Evolutionary conservation across 306 rosid species (phyloP), one percentile per base, ranked within the genome.

Genomic region (Fragaria vesca): DNA sequence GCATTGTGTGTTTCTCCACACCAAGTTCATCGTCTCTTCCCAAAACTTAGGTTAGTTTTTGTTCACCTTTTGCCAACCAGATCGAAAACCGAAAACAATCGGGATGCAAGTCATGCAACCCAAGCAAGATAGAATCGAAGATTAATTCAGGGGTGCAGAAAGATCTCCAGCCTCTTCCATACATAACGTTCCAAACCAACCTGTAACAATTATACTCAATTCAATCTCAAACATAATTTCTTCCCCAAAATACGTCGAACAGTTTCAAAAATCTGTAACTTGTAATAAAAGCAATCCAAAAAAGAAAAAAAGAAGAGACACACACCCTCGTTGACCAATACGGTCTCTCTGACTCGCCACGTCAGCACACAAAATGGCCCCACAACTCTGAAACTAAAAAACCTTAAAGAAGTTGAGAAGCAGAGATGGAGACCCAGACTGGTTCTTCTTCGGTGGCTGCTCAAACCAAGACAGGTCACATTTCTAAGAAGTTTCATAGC

Each of bases 381-480:
- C 36, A 38, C n/a, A n/a, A 17, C 8, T n/a, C 24, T 47, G 16
- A 4, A 21, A 30, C 61, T 17, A 26, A 48, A 34, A 54, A 72
- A 54, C 50, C 76, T 55, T 73, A 12, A 73, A 38, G n/a, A 20
- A 13, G 3, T 1, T 3, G 36, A 30, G 6, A 9, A 4, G 30
- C 26, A 5, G 21, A 7, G 28, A n/a, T 11, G 61, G 26, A 55
- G 61, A 55, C 62, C 30, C 77, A 21, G 69, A 4, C 77, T 58
- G 77, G 43, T 74, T 68, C 72, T 68, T 43, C 72, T 68, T 67
- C 30, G 72, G 30, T 40, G 71, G 48, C 72, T 68, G 70, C 46
- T 18, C 24, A 36, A 66, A 34, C 13, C 21, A 68, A 68, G 47
- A 36, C 71, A 66, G 71, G 71, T 66, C 71, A 58, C n/a, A 34